Base-by-base conservation (phyloP, 345 rosid species). In the Hibiscus syriacus region DNA sequence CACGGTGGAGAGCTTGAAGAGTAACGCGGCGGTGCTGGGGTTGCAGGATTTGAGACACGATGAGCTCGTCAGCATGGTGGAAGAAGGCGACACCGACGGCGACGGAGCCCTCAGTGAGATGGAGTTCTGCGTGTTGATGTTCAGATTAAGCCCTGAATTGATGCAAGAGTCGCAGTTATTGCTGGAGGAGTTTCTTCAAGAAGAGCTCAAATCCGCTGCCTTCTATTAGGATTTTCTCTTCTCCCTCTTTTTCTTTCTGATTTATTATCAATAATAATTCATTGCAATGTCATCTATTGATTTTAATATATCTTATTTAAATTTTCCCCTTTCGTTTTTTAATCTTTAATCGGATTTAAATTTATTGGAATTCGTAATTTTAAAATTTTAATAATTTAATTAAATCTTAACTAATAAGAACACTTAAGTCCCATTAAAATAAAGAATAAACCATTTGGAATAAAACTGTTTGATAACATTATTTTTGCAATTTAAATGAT, bases 71-170 rank as follows among this genome's bases (percentile, higher is more conserved):
- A 65, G 80, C 73, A 85, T 85, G 86, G 76, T 85, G 10, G 50
- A 29, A 74, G 86, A 85, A 72, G 89, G 89, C 1, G 89, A 82
- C 41, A 58, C 73, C 2, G 89, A 85, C 52, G 79, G 83, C 2
- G 89, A 85, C 38, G 86, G 86, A 2, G 80, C 76, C 8, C 82
- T 80, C 26, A 78, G 67, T 26, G 78, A 82, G 74, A 80, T 73
- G 79, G 86, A 85, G 79, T 85, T 85, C 43, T 85, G 86, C 64
- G 80, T 85, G 3, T 50, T 85, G 76, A 82, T 85, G 89, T 80
- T 85, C 79, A 77, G 85, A 78, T 65, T 82, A 57, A 85, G 89
- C 74, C 89, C 89, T 38, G 80, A 68, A 16, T 63, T 85, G 79
- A 85, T 85, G 89, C 77, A 80, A 36, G 81, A 82, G 57, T 79